Evolutionary conservation across 768 basidiomycete species (phyloP).

Genomic region (Leccinellum albellum): DNA sequence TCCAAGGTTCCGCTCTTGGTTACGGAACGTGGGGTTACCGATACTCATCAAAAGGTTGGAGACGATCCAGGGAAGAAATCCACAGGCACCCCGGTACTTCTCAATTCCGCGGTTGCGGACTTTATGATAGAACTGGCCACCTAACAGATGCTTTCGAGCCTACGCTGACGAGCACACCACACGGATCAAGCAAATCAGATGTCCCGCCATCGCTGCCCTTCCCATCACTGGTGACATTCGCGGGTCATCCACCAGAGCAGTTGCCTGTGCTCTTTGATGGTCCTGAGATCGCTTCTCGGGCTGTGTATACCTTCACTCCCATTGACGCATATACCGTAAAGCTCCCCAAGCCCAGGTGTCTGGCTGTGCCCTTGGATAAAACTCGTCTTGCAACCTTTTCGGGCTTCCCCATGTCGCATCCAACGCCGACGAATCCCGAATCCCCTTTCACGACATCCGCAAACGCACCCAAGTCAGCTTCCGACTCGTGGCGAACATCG

Average conservation of each 20-base stretch:
- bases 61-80: background rate
- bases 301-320: slow-evolving; percentile 1
- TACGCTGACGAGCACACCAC: slow-evolving; percentile 16
- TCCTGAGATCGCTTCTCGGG: background rate
- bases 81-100: background rate
- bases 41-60: background rate
- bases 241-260: background rate
- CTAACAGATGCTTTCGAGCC: slow-evolving; percentile 11
- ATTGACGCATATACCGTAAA: too few relatives aligned
- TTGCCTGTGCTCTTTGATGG: background rate
- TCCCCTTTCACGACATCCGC: background rate
- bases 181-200: background rate
- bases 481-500: background rate
- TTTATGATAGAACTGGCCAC: background rate
- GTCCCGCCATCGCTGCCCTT: background rate
- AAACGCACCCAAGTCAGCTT: background rate
- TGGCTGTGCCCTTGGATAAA: too few relatives aligned
- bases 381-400: too few relatives aligned
- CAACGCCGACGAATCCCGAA: background rate
- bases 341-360: too few relatives aligned
- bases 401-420: too few relatives aligned
- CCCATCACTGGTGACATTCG: background rate
- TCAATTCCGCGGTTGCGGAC: background rate
- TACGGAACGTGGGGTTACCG: background rate
- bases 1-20: slow-evolving; percentile 8